phyloP scores from a whole-genome alignment of 1,284 basidiomycete genomes.

The Pseudozyma hubeiensis region DNA sequence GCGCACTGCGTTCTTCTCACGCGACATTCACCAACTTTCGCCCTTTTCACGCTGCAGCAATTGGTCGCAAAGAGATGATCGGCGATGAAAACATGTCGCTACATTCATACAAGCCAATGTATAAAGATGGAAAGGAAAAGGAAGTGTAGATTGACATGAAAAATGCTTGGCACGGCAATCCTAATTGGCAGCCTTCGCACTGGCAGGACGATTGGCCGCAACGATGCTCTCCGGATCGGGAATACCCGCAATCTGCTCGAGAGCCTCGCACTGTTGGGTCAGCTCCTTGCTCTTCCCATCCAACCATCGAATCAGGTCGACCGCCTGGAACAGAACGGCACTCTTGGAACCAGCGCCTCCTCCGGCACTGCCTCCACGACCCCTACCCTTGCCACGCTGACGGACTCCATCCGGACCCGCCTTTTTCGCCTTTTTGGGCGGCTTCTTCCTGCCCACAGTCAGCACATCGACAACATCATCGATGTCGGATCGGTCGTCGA shows the following conservation, averaged over 20 bases:
- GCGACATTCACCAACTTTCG: slow-evolving; percentile 4
- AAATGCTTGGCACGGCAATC: slow-evolving; percentile 1
- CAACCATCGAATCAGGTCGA: slow-evolving; percentile 66
- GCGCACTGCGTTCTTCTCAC: not conserved
- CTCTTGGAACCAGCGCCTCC: slow-evolving; percentile 65
- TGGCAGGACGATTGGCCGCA: slow-evolving; percentile 29
- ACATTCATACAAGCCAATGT: no score
- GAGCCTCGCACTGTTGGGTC: slow-evolving; percentile 47
- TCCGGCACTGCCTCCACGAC: slow-evolving; percentile 64
- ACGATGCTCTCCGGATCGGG: slow-evolving; percentile 38
- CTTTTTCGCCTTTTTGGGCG: slow-evolving; percentile 54
- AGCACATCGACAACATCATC: slow-evolving; percentile 59
- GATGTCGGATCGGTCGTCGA: slow-evolving; percentile 63
- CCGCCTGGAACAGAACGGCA: slow-evolving; percentile 66
- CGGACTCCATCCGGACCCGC: slow-evolving; percentile 45
- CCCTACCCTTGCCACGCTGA: slow-evolving; percentile 62
- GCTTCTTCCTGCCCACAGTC: slow-evolving; percentile 50
- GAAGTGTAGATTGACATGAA: not conserved
- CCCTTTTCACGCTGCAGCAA: not conserved
- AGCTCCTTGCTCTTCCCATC: slow-evolving; percentile 58
- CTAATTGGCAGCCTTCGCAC: slow-evolving; percentile 18
- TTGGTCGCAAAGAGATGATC: no score
- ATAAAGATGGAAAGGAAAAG: no score
- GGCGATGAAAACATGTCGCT: no score
- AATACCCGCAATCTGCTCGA: slow-evolving; percentile 52